phyloP scores from a whole-genome alignment of 2,329 filamentous ascomycete genomes.

The Ramichloridium luteum region DNA sequence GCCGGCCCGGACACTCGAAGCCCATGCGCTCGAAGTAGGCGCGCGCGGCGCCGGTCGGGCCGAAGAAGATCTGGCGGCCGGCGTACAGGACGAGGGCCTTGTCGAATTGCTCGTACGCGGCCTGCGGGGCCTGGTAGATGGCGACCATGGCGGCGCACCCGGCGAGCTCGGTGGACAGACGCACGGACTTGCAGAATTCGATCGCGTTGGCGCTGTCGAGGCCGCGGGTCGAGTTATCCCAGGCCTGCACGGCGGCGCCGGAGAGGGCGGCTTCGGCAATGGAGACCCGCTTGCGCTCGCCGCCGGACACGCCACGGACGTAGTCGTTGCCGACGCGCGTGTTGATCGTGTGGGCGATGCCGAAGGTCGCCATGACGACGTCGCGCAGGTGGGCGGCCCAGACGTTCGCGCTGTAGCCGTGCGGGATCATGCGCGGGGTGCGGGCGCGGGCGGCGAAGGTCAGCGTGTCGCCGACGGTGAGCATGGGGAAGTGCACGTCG shows the following conservation, averaged over 20 bases:
- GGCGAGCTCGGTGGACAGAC: slow-evolving; percentile 55
- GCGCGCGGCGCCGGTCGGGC: slow-evolving; percentile 49
- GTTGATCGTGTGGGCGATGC: slow-evolving; percentile 60
- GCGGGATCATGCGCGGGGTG: slow-evolving; percentile 49
- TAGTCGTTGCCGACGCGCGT: slow-evolving; percentile 65
- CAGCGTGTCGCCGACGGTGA: slow-evolving; percentile 67
- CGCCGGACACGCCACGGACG: slow-evolving; percentile 60
- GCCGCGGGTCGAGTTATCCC: slow-evolving; percentile 68
- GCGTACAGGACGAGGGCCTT: slow-evolving; percentile 56
- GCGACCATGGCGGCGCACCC: slow-evolving; percentile 55
- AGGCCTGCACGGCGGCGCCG: slow-evolving; percentile 49
- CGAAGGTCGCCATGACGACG: slow-evolving; percentile 64
- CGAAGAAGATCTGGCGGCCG: slow-evolving; percentile 62
- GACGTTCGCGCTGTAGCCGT: slow-evolving; percentile 41
- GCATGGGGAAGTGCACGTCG: slow-evolving; percentile 67
- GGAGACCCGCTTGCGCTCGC: slow-evolving; percentile 66
- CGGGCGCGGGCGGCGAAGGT: slow-evolving; percentile 63
- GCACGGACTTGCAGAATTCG: slow-evolving; percentile 60
- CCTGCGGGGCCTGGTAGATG: slow-evolving; percentile 61
- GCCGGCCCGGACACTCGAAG: slow-evolving; percentile 57
- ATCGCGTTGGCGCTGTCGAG: slow-evolving; percentile 64
- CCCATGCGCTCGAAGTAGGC: slow-evolving; percentile 60
- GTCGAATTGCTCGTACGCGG: slow-evolving; percentile 58
- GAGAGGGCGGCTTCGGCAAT: slow-evolving; percentile 68
- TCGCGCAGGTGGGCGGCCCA: slow-evolving; percentile 55